Evolutionary conservation across 805 yeast species (phyloP), one percentile per base, ranked within the genome.

Genomic region (Candida wancherniae): DNA sequence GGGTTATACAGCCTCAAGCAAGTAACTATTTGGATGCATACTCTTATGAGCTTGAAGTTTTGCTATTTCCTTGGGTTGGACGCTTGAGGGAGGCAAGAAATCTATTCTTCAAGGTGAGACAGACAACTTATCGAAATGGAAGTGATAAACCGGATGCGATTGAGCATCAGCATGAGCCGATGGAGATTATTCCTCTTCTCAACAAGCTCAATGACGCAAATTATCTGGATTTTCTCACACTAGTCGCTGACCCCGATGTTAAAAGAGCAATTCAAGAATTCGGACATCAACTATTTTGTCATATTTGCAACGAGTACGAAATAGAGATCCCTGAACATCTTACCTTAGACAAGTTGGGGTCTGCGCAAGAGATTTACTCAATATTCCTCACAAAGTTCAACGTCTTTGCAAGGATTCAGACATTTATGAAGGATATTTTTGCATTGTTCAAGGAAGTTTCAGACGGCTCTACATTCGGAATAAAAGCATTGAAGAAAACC

Each of bases 11-110:
- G 19, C 63, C 65, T 25, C 34, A 40, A 10, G 32, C 37, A 6
- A 47, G 41, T 3, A 62, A 58, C 28, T 55, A 50, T 16, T 54
- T 57, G 19, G 63, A 70, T 9, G 83, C 78, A 39, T 78, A 75
- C 47, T 58, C 67, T 6, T 66, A 74, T 33, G 85, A 78, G 42
- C 50, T 81, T 14, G 81, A 77, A 43, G 67, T 75, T 6, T 57
- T 81, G 20, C 55, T 81, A 28, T 65, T 81, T 40, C 73, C 71
- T 33, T 80, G 85, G 84, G 71, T 80, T 20, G 79, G 81, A 4
- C 60, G 51, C 35, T 33, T 77, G 1, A 78, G 81, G 0, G 84
- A 76, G 31, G 86, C 87, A 0, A 64, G 78, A 39, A 71, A 67
- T 24, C 46, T 81, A 4, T 80, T 73, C 42, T 75, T 75, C 43